Percentiles rank a stretch among this genome's conserved stretches.
These are phyloP conservation scores for Datura wrightii DNA, from an alignment of 257 asterid genomes.

Conservation along the genomic window DNA sequence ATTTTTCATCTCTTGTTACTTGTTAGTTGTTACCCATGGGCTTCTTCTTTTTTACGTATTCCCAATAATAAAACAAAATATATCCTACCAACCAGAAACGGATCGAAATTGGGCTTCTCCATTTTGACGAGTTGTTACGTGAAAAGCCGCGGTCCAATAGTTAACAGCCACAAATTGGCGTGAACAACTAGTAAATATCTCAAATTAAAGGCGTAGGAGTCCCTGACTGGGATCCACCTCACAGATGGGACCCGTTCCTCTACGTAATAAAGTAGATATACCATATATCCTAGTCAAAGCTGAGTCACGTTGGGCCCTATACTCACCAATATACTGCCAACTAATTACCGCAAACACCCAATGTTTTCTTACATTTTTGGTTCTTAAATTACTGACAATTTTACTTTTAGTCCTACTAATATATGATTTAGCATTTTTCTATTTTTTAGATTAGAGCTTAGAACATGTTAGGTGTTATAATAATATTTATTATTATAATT, in stretches of 20 bases:
- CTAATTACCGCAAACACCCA: background rate
- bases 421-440: too few species aligned
- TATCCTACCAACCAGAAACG: background rate
- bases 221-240: background rate
- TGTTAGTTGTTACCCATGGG: too few species aligned
- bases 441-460: too few species aligned
- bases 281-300: background rate
- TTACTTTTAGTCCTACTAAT: too few species aligned
- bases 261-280: background rate
- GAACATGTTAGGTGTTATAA: too few species aligned
- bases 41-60: too few species aligned
- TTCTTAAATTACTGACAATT: too few species aligned
- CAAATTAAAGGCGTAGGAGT: background rate
- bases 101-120: background rate
- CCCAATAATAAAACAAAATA: background rate
- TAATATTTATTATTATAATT: too few species aligned
- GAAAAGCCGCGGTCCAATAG: background rate
- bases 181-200: background rate
- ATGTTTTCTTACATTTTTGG: too few species aligned
- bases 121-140: background rate
- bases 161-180: background rate
- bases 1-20: too few species aligned
- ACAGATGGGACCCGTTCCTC: background rate
- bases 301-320: background rate
- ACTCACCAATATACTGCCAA: background rate